These are phyloP conservation scores for Zygoascus sp. DNA, from an alignment of 1,139 yeast species.

Conservation along the genomic window DNA sequence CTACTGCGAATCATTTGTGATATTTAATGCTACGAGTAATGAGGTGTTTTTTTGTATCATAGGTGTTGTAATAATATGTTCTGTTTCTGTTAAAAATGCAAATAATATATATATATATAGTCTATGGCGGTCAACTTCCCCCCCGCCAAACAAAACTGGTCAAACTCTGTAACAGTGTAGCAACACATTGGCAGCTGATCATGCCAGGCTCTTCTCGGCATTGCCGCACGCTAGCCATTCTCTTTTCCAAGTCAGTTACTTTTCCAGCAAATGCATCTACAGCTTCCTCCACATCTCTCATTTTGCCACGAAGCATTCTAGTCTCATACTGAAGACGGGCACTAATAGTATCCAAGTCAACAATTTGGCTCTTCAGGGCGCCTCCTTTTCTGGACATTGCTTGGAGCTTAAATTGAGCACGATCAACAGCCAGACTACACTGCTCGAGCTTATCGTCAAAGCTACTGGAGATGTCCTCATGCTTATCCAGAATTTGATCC, in stretches of 20 bases:
- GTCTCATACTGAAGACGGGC: constrained; percentile 80
- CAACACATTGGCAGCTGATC: not conserved
- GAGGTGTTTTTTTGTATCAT: not conserved
- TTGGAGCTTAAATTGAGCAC: constrained; percentile 20
- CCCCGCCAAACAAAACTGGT: not conserved
- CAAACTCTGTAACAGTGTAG: not conserved
- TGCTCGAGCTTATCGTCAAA: constrained; percentile 16
- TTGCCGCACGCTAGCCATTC: constrained; percentile 24
- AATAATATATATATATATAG: not conserved
- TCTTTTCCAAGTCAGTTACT: constrained; percentile 37
- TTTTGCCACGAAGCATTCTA: constrained; percentile 62
- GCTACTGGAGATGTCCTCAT: not conserved
- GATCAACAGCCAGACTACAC: constrained; percentile 19
- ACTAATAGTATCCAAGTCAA: constrained; percentile 62
- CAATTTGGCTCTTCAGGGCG: constrained; percentile 46
- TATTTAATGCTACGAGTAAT: not conserved
- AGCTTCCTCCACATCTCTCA: constrained; percentile 77
- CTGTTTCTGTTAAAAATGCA: not conserved
- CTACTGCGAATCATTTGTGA: too few species aligned
- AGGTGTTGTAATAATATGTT: not conserved
- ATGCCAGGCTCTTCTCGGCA: constrained; percentile 5
- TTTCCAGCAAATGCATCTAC: constrained; percentile 48
- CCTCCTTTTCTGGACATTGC: constrained; percentile 21
- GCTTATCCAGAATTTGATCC: not conserved
- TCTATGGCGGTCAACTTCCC: not conserved